Base-by-base conservation (phyloP, 345 rosid genomes). In the Eucalyptus sideroxylon region DNA sequence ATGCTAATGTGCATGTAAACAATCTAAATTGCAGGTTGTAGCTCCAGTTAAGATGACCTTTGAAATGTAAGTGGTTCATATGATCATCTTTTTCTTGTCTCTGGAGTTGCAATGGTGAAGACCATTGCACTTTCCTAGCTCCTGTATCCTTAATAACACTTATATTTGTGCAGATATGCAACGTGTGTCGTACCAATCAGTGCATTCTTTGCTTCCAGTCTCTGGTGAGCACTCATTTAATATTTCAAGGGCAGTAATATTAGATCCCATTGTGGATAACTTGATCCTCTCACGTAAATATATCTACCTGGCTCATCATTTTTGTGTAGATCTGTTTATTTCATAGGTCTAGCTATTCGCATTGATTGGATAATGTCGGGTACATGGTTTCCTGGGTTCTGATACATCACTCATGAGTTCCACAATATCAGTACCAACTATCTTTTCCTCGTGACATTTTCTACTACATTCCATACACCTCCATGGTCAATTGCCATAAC, bases 141-240 rank as follows among this genome's bases (percentile, higher is more conserved):
- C 45, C 11, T 67, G 50, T 56, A 80, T 86, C 55, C 17, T 45
- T 77, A 40, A 77, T 11, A 21, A 13, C 16, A 40, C 85, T 77
- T 77, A 16, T 77, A 40, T 40, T 40, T 77, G 85, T 77, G 47
- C 96, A 98, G 99, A 94, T 98, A 97, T 86, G 96, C 95, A 85
- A 98, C 98, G 50, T 96, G 99, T 94, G 99, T 97, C 60, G 89
- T 98, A 86, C 99, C 99, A 82, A 97, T 98, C 86, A 97, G 99
- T 91, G 98, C 98, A 89, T 98, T 97, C 95, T 97, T 96, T 93
- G 99, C 99, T 62, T 95, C 99, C 88, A 98, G 99, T 91, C 99
- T 97, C 89, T 98, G 99, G 99, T 98, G 94, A 95, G 96, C 89
- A 86, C 90, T 87, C 27, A 37, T 77, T 24, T 12, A 77, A 77